A percentile compares a stretch with the other conserved stretches of the same genome.
These are phyloP conservation scores for Calocybe cyanea DNA, from an alignment of 768 basidiomycete species.

Conservation along the genomic window DNA sequence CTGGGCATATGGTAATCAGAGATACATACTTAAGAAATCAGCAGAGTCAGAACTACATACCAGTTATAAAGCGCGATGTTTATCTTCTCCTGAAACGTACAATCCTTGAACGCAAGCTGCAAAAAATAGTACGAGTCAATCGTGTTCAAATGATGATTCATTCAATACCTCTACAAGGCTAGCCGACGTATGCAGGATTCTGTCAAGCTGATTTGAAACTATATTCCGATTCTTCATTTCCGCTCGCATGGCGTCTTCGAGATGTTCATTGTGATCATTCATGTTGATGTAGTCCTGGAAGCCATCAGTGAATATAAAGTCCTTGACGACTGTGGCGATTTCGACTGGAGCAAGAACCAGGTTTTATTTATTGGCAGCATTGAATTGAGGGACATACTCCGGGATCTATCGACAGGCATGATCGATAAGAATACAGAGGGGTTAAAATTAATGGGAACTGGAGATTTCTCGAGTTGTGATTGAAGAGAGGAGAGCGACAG, in stretches of 20 bases:
- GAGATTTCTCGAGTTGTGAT: no score
- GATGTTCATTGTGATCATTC: constrained; percentile 4
- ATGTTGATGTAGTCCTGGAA: background rate
- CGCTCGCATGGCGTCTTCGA: constrained; percentile 12
- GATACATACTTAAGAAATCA: no score
- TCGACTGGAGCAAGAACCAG: background rate
- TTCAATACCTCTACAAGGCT: constrained; percentile 12
- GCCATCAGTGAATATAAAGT: constrained; percentile 7
- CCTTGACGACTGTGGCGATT: constrained; percentile 1
- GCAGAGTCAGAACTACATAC: constrained; percentile 4
- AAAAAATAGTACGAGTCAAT: background rate
- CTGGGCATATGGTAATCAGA: constrained; percentile 4
- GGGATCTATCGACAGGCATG: no score
- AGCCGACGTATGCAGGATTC: constrained; percentile 8
- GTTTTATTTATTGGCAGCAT: no score
- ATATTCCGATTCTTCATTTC: constrained; percentile 2
- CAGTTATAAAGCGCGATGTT: constrained; percentile 18
- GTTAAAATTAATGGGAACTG: no score
- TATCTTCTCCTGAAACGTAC: constrained; percentile 17
- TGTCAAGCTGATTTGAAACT: constrained; percentile 1
- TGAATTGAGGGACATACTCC: no score
- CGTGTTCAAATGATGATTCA: background rate
- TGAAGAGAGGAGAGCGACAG: no score
- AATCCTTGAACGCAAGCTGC: constrained; percentile 16
- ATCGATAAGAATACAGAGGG: no score